phyloP scores from a whole-genome alignment of 1,284 basidiomycete species.

The Leccinum griseonigrum region DNA sequence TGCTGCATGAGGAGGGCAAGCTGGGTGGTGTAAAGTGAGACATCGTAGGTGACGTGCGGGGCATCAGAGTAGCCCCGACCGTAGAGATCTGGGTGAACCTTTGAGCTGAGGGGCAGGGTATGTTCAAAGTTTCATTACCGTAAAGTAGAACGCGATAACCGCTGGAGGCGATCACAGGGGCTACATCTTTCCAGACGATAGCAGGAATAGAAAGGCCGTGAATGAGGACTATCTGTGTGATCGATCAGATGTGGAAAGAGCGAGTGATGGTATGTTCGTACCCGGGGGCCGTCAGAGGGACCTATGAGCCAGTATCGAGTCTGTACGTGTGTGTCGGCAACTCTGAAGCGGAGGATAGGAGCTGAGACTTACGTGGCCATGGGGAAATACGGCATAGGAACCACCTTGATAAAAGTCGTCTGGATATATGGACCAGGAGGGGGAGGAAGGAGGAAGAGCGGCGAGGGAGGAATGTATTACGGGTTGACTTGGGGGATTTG shows the following conservation, averaged over 20 bases:
- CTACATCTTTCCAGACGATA: constrained; percentile 72
- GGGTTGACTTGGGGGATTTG: constrained; percentile 49
- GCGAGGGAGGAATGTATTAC: constrained; percentile 56
- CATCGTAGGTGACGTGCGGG: constrained; percentile 62
- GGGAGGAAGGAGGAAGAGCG: constrained; percentile 48
- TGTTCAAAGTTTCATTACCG: constrained; percentile 39
- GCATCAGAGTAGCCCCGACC: constrained; percentile 80
- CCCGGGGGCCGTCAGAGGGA: constrained; percentile 65
- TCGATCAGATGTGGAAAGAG: not conserved
- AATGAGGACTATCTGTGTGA: constrained; percentile 62
- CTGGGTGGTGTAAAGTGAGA: constrained; percentile 64
- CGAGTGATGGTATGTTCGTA: constrained; percentile 29
- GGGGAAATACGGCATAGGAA: constrained; percentile 59
- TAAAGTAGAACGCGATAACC: constrained; percentile 77
- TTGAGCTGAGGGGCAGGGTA: constrained; percentile 4
- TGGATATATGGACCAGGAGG: constrained; percentile 67
- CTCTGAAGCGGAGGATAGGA: not conserved
- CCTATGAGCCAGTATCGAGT: constrained; percentile 74
- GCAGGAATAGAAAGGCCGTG: constrained; percentile 76
- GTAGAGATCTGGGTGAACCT: constrained; percentile 58
- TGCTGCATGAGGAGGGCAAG: constrained; percentile 80
- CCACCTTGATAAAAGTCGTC: constrained; percentile 66
- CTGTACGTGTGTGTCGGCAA: constrained; percentile 37
- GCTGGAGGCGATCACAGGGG: constrained; percentile 53
- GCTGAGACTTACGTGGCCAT: constrained; percentile 47